Evolutionary conservation across 768 basidiomycete genomes (phyloP).

Genomic region (Agaricus blazei): DNA sequence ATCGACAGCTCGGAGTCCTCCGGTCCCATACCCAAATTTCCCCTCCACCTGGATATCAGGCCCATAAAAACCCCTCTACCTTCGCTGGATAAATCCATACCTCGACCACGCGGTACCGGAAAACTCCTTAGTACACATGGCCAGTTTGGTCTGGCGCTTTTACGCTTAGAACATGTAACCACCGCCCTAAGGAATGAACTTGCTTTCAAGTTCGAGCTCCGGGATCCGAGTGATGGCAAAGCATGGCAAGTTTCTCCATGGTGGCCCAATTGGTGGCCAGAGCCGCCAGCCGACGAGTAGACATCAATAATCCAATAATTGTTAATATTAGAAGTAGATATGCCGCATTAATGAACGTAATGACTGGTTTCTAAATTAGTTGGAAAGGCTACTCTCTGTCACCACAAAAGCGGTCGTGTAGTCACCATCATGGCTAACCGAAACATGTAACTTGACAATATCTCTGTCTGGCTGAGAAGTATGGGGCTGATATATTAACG

Average conservation of each 20-base stretch:
- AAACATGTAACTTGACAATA: constrained; percentile 50
- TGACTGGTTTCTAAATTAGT: too few relatives aligned
- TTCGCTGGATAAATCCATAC: constrained; percentile 18
- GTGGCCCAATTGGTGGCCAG: constrained; percentile 64
- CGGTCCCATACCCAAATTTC: constrained; percentile 17
- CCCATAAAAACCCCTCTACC: constrained; percentile 11
- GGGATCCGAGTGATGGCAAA: constrained; percentile 22
- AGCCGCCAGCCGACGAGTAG: constrained; percentile 8
- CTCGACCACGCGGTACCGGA: constrained; percentile 68
- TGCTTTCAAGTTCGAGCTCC: constrained; percentile 30
- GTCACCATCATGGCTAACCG: constrained; percentile 80
- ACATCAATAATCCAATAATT: background rate
- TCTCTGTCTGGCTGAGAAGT: constrained; percentile 13
- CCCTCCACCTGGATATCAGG: constrained; percentile 33
- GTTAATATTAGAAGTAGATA: too few relatives aligned
- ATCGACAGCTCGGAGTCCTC: constrained; percentile 8
- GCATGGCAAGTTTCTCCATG: constrained; percentile 50
- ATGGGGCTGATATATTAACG: constrained; percentile 39
- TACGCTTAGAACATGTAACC: constrained; percentile 74
- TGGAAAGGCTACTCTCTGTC: constrained; percentile 36
- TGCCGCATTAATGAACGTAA: too few relatives aligned
- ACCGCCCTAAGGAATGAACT: constrained; percentile 45
- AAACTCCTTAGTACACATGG: constrained; percentile 60
- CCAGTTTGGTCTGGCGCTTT: constrained; percentile 70
- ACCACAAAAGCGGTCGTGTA: constrained; percentile 68